Evolutionary conservation across 1,139 yeast genomes (phyloP).

Genomic region (Yarrowia galli): DNA sequence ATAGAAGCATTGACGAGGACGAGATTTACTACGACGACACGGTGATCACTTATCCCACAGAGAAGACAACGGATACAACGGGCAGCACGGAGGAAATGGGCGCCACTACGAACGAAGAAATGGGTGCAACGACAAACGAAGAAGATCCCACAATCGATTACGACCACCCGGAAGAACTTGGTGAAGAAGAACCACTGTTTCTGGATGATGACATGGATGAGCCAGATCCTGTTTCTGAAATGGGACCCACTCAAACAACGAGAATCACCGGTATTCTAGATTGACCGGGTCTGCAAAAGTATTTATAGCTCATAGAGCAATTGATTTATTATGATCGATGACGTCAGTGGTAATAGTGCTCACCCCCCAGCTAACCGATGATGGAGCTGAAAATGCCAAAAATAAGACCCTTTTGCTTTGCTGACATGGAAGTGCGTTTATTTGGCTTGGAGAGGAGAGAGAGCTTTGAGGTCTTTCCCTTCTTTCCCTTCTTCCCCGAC

Average conservation of each 20-base stretch:
- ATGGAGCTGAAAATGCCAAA: not conserved
- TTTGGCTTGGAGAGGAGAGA: not conserved
- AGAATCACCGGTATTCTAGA: conserved; percentile 18
- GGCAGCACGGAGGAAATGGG: not conserved
- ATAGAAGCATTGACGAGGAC: not conserved
- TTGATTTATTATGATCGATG: not conserved
- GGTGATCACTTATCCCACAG: not conserved
- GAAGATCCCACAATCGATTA: not conserved
- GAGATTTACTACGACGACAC: conserved; percentile 5
- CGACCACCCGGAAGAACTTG: not conserved
- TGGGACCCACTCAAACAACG: conserved; percentile 22
- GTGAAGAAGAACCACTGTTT: conserved; percentile 22
- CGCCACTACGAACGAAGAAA: not conserved
- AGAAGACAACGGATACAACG: not conserved
- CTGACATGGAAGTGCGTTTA: not conserved
- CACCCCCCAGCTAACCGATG: not conserved
- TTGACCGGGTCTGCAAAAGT: not conserved
- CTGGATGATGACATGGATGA: conserved; percentile 27
- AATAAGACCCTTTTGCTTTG: not conserved
- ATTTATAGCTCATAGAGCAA: conserved; percentile 5
- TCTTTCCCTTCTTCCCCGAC: too few species aligned
- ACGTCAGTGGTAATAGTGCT: not conserved
- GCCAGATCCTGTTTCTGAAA: not conserved
- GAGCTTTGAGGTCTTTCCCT: too few species aligned
- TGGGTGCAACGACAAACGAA: not conserved